A percentile compares a stretch with the other conserved stretches of the same genome.
phyloP scores from a whole-genome alignment of 1,284 basidiomycete species.

The Malassezia arunalokei region DNA sequence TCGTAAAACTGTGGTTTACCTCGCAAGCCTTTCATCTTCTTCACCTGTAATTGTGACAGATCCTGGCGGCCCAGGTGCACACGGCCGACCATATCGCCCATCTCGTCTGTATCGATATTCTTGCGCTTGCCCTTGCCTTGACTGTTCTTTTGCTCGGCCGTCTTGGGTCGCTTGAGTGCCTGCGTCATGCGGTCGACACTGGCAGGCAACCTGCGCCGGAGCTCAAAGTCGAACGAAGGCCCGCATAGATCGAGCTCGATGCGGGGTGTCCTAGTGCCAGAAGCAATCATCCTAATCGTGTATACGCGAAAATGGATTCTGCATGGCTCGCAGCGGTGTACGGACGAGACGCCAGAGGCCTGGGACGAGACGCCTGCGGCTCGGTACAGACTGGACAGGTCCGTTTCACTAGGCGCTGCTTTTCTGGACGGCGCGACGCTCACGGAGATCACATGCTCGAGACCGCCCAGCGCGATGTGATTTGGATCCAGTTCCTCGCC shows the following conservation, averaged over 20 bases:
- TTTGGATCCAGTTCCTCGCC: slow-evolving; percentile 63
- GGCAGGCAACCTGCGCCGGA: slow-evolving; percentile 64
- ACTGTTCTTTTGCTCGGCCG: slow-evolving; percentile 57
- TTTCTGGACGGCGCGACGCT: slow-evolving; percentile 23
- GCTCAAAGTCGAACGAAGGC: slow-evolving; percentile 69
- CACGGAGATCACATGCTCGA: slow-evolving; percentile 72
- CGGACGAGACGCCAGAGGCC: slow-evolving; percentile 48
- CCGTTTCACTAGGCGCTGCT: background rate
- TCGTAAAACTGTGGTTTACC: slow-evolving; percentile 22
- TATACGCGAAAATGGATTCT: slow-evolving; percentile 80
- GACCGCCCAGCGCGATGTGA: slow-evolving; percentile 61
- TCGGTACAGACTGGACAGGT: slow-evolving; percentile 29
- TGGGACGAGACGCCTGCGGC: slow-evolving; percentile 26
- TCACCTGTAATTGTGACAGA: slow-evolving; percentile 67
- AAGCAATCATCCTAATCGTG: slow-evolving; percentile 61
- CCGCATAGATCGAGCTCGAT: slow-evolving; percentile 80
- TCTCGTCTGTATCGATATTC: slow-evolving; percentile 80
- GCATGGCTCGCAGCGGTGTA: slow-evolving; percentile 49
- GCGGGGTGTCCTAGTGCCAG: slow-evolving; percentile 44
- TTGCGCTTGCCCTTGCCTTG: slow-evolving; percentile 75
- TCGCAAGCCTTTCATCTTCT: slow-evolving; percentile 76
- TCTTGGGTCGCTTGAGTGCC: slow-evolving; percentile 70
- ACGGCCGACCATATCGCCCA: slow-evolving; percentile 85
- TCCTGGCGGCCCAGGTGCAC: slow-evolving; percentile 87
- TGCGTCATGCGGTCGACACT: slow-evolving; percentile 67